Conservation (phyloP, 2,329 filamentous ascomycete genomes). For the Hypoxylon sp. region DNA sequence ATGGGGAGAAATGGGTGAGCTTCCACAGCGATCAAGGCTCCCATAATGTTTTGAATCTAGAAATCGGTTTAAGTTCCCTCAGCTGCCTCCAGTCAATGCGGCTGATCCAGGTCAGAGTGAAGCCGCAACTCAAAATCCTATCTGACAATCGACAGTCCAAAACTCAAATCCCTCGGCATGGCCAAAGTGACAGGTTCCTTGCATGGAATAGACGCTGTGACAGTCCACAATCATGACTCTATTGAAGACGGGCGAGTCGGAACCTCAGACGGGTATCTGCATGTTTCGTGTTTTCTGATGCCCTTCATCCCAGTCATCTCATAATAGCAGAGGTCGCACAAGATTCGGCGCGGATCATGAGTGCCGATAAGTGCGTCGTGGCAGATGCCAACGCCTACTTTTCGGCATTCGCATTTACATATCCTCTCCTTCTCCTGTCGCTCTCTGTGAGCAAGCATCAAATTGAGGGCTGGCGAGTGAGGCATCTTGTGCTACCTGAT, state of each 20-base stretch:
- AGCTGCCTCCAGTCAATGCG: no score
- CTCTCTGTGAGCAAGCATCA: slow-evolving; percentile 2
- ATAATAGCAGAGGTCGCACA: slow-evolving; percentile 23
- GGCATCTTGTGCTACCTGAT: slow-evolving; percentile 4
- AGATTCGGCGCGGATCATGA: slow-evolving; percentile 14
- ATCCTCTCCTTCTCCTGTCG: not conserved
- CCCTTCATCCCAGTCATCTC: slow-evolving; percentile 19
- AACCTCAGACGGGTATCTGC: slow-evolving; percentile 24
- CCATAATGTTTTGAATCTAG: no score
- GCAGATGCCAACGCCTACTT: slow-evolving; percentile 18
- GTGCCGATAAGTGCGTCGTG: slow-evolving; percentile 9
- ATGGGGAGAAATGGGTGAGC: no score
- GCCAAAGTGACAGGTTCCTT: slow-evolving; percentile 21
- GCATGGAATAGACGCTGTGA: slow-evolving; percentile 5
- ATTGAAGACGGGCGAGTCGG: slow-evolving; percentile 7
- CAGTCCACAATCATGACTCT: slow-evolving; percentile 2
- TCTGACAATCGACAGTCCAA: slow-evolving; percentile 2
- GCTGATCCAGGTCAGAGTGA: no score
- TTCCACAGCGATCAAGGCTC: no score
- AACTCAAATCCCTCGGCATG: slow-evolving; percentile 4
- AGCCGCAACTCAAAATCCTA: slow-evolving; percentile 5
- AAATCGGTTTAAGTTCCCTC: no score
- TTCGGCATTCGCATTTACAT: slow-evolving; percentile 16
- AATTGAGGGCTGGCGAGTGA: slow-evolving; percentile 9
- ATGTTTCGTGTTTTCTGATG: slow-evolving; percentile 16